Evolutionary conservation across 306 rosid species (phyloP).

Genomic region (Quercus mongolica): DNA sequence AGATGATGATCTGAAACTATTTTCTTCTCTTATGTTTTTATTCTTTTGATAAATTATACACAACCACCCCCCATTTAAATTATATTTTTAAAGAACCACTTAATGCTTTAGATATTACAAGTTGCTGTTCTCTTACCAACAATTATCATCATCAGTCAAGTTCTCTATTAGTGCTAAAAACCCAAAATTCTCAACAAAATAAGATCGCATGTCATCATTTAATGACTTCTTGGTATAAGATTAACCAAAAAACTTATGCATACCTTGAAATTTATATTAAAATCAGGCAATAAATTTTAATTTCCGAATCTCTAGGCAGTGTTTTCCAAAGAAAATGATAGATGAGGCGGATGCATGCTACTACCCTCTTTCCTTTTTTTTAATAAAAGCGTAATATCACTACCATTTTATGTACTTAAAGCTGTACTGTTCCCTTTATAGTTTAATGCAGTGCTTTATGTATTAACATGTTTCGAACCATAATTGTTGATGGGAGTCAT

Average conservation of each 20-base stretch:
- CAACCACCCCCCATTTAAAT: neutral
- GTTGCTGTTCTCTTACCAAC: neutral
- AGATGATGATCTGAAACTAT: constrained; percentile 4
- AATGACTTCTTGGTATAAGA: neutral
- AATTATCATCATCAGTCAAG: neutral
- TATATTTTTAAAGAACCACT: neutral
- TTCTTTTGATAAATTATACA: neutral
- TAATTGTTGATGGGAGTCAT: neutral
- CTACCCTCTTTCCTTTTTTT: neutral
- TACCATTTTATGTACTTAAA: neutral
- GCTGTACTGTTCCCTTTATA: too few relatives aligned
- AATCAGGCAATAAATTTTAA: neutral
- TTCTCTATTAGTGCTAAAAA: neutral
- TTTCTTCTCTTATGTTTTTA: constrained; percentile 4
- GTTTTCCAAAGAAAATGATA: neutral
- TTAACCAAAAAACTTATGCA: neutral
- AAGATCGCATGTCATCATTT: neutral
- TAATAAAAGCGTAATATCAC: neutral
- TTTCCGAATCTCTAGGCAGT: neutral
- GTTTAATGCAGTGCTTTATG: neutral
- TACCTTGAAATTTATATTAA: neutral
- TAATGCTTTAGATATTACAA: neutral
- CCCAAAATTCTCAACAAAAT: neutral
- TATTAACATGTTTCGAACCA: neutral
- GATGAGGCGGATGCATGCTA: neutral